Conservation (phyloP, 352 stramenopile genomes). For the Elongisporangium anandrum region DNA sequence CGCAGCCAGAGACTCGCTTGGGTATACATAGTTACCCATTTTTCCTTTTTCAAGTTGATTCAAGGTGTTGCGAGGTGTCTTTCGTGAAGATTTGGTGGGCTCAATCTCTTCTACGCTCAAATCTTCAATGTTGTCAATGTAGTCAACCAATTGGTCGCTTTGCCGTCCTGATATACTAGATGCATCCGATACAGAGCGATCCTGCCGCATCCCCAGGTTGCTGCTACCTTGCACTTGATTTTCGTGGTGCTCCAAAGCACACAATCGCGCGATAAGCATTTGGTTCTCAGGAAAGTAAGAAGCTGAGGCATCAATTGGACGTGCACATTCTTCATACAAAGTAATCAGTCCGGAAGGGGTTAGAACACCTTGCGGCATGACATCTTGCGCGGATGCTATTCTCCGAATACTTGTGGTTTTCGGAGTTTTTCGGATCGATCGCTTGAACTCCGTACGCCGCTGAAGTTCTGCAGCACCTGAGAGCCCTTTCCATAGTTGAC, state of each 20-base stretch:
- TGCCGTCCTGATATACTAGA: constrained; percentile 38
- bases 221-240: constrained; percentile 19
- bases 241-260: constrained; percentile 48
- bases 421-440: constrained; percentile 38
- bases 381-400: constrained; percentile 3
- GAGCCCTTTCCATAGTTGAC: constrained; percentile 71
- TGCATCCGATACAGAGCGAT: constrained; percentile 30
- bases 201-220: constrained; percentile 17
- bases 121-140: constrained; percentile 21
- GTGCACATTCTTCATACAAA: constrained; percentile 47
- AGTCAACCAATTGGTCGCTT: constrained; percentile 30
- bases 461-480: constrained; percentile 59
- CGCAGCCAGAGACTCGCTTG: constrained; percentile 44
- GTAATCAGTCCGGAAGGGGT: constrained; percentile 6
- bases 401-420: constrained; percentile 39
- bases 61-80: constrained; percentile 32
- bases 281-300: constrained; percentile 47
- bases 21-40: constrained; percentile 63
- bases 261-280: constrained; percentile 63
- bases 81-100: constrained; percentile 11
- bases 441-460: constrained; percentile 53
- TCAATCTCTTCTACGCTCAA: constrained; percentile 11
- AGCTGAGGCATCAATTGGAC: constrained; percentile 28
- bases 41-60: constrained; percentile 58
- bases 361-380: background rate